These are phyloP conservation scores for Apophysomyces trapeziformis DNA, from an alignment of 371 early-diverging fungal species.

Conservation along the genomic window DNA sequence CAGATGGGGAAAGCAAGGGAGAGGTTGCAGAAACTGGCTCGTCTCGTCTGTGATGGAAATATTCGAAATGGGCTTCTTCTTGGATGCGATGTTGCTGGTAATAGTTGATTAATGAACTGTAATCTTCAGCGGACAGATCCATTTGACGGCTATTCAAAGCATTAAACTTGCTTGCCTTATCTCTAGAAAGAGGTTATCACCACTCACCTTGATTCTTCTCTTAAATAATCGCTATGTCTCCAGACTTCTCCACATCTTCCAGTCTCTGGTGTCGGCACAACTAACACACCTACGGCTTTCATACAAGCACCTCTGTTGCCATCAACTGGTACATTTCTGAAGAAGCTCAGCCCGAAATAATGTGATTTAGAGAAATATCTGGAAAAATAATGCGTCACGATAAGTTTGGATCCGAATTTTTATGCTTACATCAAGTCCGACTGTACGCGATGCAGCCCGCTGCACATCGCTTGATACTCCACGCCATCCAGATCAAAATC, in stretches of 20 bases:
- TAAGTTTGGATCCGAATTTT: neutral
- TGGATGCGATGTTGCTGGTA: conserved; percentile 10
- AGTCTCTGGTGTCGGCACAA: conserved; percentile 48
- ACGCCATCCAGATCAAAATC: conserved; percentile 56
- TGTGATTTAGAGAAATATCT: conserved; percentile 58
- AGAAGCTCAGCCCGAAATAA: conserved; percentile 57
- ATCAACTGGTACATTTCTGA: conserved; percentile 43
- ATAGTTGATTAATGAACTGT: conserved; percentile 15
- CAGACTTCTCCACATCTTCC: conserved; percentile 55
- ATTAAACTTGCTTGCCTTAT: neutral
- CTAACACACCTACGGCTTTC: conserved; percentile 61
- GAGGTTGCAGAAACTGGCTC: conserved; percentile 4
- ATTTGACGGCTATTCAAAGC: neutral
- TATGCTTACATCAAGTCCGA: conserved; percentile 58
- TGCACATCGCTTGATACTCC: conserved; percentile 65
- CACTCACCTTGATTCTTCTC: conserved; percentile 26
- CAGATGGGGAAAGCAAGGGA: neutral
- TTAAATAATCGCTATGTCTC: conserved; percentile 51
- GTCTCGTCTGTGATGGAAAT: neutral
- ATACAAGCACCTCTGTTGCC: conserved; percentile 58
- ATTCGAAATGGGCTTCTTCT: neutral
- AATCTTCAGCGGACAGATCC: neutral
- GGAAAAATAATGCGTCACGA: neutral
- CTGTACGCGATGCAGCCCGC: conserved; percentile 60
- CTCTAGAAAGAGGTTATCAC: neutral